Evolutionary conservation across 1,139 yeast species (phyloP), one percentile per base, ranked within the genome.

Genomic region (Saccharomyces hybrid): DNA sequence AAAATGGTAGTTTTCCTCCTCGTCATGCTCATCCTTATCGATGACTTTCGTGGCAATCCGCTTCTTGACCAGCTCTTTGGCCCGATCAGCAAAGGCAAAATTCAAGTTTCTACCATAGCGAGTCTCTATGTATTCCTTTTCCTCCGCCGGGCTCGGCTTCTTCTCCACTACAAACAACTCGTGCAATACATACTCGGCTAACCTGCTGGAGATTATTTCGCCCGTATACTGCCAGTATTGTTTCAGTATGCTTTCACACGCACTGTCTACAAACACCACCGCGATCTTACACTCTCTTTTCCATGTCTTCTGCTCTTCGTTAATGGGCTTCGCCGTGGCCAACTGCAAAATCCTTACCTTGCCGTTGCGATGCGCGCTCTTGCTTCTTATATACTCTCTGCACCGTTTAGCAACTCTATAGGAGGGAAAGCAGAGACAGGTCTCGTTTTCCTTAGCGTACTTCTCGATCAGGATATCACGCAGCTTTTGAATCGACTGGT

Each of bases 191-290:
- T 88, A 93, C 69, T 91, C 97, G 1, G 91, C 97, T 71, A 85
- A 75, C 64, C 98, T 75, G n/a, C 96, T 88, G 21, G 97, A 88
- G 49, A 93, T 80, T 9, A 97, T 97, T 70, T 93, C 98, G 31
- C 99, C 99, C 0, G 96, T 78, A 66, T 91, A 97, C 69, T 91
- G 97, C 99, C 99, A 93, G 72, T 88, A 93, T 62, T 82, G 83
- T 67, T 89, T 90, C 29, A 95, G 93, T 4, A 86, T 69, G 1
- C 80, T 70, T 60, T 75, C 82, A 46, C 60, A 66, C 52, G 79
- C 81, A 1, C 72, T 66, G 2, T 77, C 74, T 64, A 86, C 84
- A 61, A 93, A 86, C 2, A 89, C 88, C 32, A 83, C 87, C 0
- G 93, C 87, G 55, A 91, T 79, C 53, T 79, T 79, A 7, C 91